Conservation (phyloP, 176 grass and related monocot species). For the Pharus latifolius region DNA sequence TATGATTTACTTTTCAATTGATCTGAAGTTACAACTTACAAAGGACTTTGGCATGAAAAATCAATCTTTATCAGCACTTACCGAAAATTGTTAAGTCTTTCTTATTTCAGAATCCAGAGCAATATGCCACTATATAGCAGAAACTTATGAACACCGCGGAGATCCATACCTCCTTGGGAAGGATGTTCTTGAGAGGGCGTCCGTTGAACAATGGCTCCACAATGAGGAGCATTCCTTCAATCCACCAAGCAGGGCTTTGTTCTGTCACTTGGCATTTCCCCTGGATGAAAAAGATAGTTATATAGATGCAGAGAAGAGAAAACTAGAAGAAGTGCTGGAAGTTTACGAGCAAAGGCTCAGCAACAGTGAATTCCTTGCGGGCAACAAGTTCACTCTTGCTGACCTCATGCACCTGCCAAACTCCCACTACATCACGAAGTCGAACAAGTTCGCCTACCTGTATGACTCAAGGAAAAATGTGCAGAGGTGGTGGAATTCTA, state of each 20-base stretch:
- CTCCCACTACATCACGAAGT: conserved; percentile 47
- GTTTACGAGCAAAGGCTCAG: conserved; percentile 77
- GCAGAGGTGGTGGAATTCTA: conserved; percentile 67
- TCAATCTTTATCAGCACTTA: background rate
- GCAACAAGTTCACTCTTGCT: conserved; percentile 71
- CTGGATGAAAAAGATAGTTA: conserved; percentile 3
- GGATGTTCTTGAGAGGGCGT: conserved; percentile 74
- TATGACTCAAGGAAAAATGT: conserved; percentile 79
- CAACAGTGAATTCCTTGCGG: conserved; percentile 54
- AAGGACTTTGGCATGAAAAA: background rate
- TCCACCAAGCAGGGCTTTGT: conserved; percentile 68
- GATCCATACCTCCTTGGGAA: conserved; percentile 57
- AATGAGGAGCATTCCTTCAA: conserved; percentile 78
- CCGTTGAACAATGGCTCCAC: conserved; percentile 93
- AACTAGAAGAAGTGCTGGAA: conserved; percentile 62
- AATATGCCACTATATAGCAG: conserved; percentile 65
- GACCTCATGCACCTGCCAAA: conserved; percentile 86
- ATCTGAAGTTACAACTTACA: background rate
- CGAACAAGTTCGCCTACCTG: conserved; percentile 42
- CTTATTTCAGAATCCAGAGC: conserved; percentile 72
- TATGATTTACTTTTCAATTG: background rate
- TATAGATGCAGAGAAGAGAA: conserved; percentile 29
- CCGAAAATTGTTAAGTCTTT: background rate
- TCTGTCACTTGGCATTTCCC: conserved; percentile 71
- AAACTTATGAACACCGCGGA: conserved; percentile 46